Evolutionary conservation across 2,329 filamentous ascomycete genomes (phyloP).

Genomic region (Pyrenophora teres): DNA sequence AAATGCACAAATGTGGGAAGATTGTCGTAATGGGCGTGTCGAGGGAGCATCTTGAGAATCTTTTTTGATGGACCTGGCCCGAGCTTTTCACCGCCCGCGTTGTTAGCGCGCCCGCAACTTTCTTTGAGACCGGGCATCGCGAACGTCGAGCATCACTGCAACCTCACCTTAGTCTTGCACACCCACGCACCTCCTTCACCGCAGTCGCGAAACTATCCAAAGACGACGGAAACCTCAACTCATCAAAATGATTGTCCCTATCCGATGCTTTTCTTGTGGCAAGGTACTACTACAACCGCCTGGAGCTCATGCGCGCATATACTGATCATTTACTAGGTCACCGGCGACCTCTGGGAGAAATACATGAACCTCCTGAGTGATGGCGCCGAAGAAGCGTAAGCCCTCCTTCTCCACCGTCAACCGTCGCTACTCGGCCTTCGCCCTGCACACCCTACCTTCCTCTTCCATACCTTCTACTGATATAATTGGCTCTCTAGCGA

Average conservation of each 20-base stretch:
- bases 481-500: constrained; percentile 63
- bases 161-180: constrained; percentile 3
- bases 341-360: constrained; percentile 95
- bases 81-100: constrained; percentile 41
- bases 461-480: neutral
- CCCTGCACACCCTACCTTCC: neutral
- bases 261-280: constrained; percentile 98
- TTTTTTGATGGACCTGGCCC: constrained; percentile 35
- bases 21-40: constrained; percentile 6
- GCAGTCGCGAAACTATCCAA: constrained; percentile 1
- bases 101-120: constrained; percentile 37
- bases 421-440: neutral
- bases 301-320: constrained; percentile 16
- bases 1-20: constrained; percentile 2
- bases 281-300: constrained; percentile 67
- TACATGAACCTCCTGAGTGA: constrained; percentile 89
- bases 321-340: constrained; percentile 67
- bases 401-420: neutral
- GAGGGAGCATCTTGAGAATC: constrained; percentile 16
- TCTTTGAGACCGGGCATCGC: constrained; percentile 37
- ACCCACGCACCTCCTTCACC: neutral
- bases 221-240: neutral
- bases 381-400: constrained; percentile 44
- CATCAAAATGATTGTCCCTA: constrained; percentile 91
- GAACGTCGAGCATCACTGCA: constrained; percentile 19